phyloP scores from a whole-genome alignment of 2,329 filamentous ascomycete species.

The Bisporella sp. region DNA sequence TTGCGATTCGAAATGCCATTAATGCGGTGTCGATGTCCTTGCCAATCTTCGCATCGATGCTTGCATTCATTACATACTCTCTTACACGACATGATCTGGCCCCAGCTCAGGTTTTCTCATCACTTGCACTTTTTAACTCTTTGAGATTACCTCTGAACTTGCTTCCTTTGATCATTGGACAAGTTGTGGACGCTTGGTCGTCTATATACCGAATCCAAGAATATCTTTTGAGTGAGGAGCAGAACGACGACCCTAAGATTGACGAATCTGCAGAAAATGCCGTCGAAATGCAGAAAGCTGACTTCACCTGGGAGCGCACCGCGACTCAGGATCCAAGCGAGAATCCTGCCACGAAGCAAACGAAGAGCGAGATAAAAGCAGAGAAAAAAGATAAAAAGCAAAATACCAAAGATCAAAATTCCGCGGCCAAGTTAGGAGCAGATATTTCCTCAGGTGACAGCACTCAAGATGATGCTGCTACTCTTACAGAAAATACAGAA shows the following conservation, averaged over 20 bases:
- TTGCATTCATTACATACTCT: constrained; percentile 82
- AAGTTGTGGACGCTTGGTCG: constrained; percentile 82
- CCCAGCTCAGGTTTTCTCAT: constrained; percentile 83
- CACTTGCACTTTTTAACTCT: constrained; percentile 86
- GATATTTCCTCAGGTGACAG: constrained; percentile 34
- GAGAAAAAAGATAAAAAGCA: constrained; percentile 36
- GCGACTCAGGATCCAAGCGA: constrained; percentile 46
- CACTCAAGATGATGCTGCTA: constrained; percentile 46
- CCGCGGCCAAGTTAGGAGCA: constrained; percentile 16
- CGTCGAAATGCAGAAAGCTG: constrained; percentile 63
- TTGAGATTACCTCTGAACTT: constrained; percentile 86
- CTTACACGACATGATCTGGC: constrained; percentile 59
- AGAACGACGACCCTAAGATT: constrained; percentile 58
- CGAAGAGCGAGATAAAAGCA: constrained; percentile 32
- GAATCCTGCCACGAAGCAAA: constrained; percentile 48
- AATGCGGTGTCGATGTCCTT: constrained; percentile 53
- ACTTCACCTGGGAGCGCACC: constrained; percentile 81
- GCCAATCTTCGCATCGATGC: constrained; percentile 90
- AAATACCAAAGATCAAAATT: constrained; percentile 32
- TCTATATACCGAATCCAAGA: constrained; percentile 82
- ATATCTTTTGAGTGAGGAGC: constrained; percentile 81
- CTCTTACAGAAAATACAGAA: constrained; percentile 47
- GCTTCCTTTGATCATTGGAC: constrained; percentile 79
- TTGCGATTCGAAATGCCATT: constrained; percentile 64
- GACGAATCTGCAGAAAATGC: constrained; percentile 56